Base-by-base conservation (phyloP, 1,284 basidiomycete species). In the Cyathus olla region DNA sequence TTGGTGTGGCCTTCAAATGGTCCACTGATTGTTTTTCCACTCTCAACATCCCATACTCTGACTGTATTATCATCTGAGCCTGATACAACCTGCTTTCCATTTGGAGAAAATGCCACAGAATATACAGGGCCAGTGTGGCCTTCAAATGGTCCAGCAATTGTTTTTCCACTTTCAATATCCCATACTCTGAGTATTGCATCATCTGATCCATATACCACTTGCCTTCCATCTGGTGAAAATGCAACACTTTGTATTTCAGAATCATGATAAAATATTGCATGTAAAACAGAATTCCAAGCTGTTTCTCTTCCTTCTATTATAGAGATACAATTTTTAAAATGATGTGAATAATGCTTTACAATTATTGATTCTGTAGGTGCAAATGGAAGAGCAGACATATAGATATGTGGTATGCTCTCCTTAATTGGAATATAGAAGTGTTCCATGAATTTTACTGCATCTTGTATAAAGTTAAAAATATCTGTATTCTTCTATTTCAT, bases 381-480 rank as follows among this genome's bases (percentile, higher is more conserved):
- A 40, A 67, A 64, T 50, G 61, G 60, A 19, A 69, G 49, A 4
- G 58, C 66, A 44, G 67, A 67, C 8, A 69, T 21, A 51, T 69
- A 69, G 13, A 67, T 52, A 44, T 63, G 61, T 5, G 55, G 58
- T 17, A 27, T 42, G 55, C 60, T 63, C 40, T 59, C 29, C 4
- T 50, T 26, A 19, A 66, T 63, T 11, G 51, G 9, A 37, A 28
- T n/a, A n/a, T 17, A n/a, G 35, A 54, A 54, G 19, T 31, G 19
- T n/a, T 9, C 8, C 15, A 40, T 29, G 21, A 54, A 42, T 54
- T 6, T 37, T 22, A 24, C 13, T 10, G 22, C 52, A 35, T 54
- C 52, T 37, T 31, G n/a, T n/a, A 22, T 22, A 42, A 28, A 37
- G 11, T 5, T n/a, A 10, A 31, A 54, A 2, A 19, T 42, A 35